Conservation (phyloP, 2,329 filamentous ascomycete genomes). For the Alternaria angustiovoidea region DNA sequence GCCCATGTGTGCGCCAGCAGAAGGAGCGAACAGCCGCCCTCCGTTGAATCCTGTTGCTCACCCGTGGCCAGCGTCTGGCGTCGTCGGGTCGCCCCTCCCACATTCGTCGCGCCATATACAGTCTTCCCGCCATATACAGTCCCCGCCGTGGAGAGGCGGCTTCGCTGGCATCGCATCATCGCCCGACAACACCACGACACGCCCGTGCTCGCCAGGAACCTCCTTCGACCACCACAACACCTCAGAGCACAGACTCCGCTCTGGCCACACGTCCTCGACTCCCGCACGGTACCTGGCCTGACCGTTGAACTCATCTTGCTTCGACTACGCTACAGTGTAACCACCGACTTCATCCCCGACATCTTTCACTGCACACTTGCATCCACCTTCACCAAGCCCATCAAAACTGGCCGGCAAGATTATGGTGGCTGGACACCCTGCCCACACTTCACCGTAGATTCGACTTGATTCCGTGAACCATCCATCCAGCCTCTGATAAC, state of each 20-base stretch:
- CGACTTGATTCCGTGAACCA: neutral
- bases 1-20: slow-evolving; percentile 31
- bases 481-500: neutral
- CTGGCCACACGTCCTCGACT: neutral
- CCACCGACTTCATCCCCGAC: slow-evolving; percentile 28
- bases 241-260: neutral
- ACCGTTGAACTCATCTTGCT: slow-evolving; percentile 2
- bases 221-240: neutral
- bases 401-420: neutral
- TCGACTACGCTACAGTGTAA: slow-evolving; percentile 16
- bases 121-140: slow-evolving; percentile 40
- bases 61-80: slow-evolving; percentile 40
- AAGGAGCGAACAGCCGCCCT: slow-evolving; percentile 43
- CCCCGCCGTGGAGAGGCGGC: slow-evolving; percentile 31
- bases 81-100: slow-evolving; percentile 38
- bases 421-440: slow-evolving; percentile 11
- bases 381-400: neutral
- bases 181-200: slow-evolving; percentile 10
- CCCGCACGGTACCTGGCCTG: neutral
- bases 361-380: slow-evolving; percentile 20
- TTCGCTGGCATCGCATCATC: slow-evolving; percentile 24
- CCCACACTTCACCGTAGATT: slow-evolving; percentile 2
- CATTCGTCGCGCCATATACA: slow-evolving; percentile 41
- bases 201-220: neutral
- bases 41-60: slow-evolving; percentile 34